A percentile compares a stretch with the other conserved stretches of the same genome.
phyloP scores from a whole-genome alignment of 106 monocot species.

The Agapanthus africanus region DNA sequence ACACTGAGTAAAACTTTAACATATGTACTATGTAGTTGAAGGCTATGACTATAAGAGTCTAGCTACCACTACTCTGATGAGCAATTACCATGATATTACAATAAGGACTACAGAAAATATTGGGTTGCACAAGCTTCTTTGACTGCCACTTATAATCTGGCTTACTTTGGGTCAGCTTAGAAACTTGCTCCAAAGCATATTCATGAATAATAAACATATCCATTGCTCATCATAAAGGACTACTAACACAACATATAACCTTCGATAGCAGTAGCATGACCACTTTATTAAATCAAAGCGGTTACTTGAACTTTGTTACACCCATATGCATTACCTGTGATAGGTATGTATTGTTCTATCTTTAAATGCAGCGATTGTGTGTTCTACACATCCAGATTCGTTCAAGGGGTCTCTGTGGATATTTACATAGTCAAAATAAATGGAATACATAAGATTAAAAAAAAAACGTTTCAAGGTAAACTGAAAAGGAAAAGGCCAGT shows the following conservation, averaged over 20 bases:
- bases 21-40: too few relatives aligned
- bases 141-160: too few relatives aligned
- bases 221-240: neutral
- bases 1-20: too few relatives aligned
- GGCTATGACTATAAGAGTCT: too few relatives aligned
- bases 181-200: neutral
- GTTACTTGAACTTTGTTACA: neutral
- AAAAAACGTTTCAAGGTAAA: neutral
- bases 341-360: conserved; percentile 92
- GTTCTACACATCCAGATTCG: conserved; percentile 97
- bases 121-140: neutral
- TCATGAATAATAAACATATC: neutral
- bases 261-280: neutral
- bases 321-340: conserved; percentile 56
- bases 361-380: conserved; percentile 86
- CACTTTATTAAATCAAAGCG: neutral
- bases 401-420: conserved; percentile 96
- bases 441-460: too few relatives aligned
- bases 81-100: too few relatives aligned
- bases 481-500: conserved; percentile 1
- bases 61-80: neutral
- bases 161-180: neutral
- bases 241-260: neutral
- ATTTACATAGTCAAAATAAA: conserved; percentile 58
- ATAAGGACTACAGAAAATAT: neutral